Base-by-base conservation (phyloP, 148 eudicot species). In the Limonium bicolor region DNA sequence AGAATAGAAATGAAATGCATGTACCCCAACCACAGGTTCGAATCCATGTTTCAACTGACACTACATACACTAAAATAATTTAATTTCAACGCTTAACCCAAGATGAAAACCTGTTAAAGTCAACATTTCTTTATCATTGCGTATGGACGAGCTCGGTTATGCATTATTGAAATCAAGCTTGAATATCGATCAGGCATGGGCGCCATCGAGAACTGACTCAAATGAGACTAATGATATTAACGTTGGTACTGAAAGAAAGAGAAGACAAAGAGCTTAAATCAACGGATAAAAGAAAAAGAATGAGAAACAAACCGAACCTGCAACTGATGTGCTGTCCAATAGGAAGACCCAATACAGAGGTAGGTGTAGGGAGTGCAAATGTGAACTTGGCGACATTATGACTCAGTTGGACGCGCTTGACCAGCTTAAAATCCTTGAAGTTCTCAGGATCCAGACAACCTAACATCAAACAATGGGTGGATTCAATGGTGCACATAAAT, bases 261-360 rank as follows among this genome's bases (percentile, higher is more conserved):
- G 9, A 7, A 17, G 5, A 27, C 50, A 17, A 27, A 32, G 9
- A 25, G 27, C 2, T 1, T 5, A 38, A 7, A 0, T 7, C 0
- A 42, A 9, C 15, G 10, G 47, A 42, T 9, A 6, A n/a, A 5
- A 13, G 36, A 36, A 14, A n/a, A 24, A 4, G 10, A 50, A 24
- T 5, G 18, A 47, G 9, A 17, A 59, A 24, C 1, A 2, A 37
- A 49, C 6, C 14, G 46, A 41, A 82, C 97, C 76, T 77, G 97
- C 97, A 88, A 58, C 92, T 83, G 37, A 88, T 83, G 55, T 80
- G 94, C 46, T 88, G 86, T 43, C 97, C 94, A 61, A 83, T 77
- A 11, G 94, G 94, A 55, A 88, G 94, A 24, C 97, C 97, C 75
- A 88, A 62, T 3, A 83, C 77, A 20, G 92, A 80, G 53, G 92